Evolutionary conservation across 2,329 filamentous ascomycete genomes (phyloP).

Genomic region (Ophiostoma ulmi): DNA sequence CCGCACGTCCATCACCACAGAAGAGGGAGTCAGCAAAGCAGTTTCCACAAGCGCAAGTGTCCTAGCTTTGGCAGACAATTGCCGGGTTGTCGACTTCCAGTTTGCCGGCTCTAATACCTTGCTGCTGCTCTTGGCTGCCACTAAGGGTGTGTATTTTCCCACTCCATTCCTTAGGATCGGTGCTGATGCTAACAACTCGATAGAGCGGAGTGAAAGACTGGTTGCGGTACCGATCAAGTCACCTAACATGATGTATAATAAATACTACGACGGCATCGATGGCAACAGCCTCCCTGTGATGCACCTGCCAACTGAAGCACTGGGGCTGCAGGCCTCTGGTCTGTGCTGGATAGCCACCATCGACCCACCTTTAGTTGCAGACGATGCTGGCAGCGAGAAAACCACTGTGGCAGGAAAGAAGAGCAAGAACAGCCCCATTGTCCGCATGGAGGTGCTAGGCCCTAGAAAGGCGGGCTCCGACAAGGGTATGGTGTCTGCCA

Average conservation of each 20-base stretch:
- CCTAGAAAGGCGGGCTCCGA: constrained; percentile 31
- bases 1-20: constrained; percentile 46
- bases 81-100: constrained; percentile 56
- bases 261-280: constrained; percentile 15
- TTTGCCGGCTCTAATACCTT: constrained; percentile 61
- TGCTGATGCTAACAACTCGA: background rate
- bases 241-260: constrained; percentile 9
- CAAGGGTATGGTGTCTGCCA: background rate
- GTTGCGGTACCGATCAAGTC: constrained; percentile 23
- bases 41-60: constrained; percentile 38
- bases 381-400: background rate
- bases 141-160: background rate
- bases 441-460: constrained; percentile 49
- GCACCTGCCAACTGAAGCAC: background rate
- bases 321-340: constrained; percentile 10
- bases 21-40: constrained; percentile 55
- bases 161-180: background rate
- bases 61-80: constrained; percentile 39
- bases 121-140: constrained; percentile 53
- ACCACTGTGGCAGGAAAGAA: background rate
- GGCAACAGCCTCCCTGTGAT: background rate
- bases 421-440: constrained; percentile 21
- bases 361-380: background rate
- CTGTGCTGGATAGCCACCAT: constrained; percentile 24
- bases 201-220: constrained; percentile 23